Evolutionary conservation across 2,329 filamentous ascomycete species (phyloP), one percentile per base, ranked within the genome.

Genomic region (Trichophyton benhamiae): DNA sequence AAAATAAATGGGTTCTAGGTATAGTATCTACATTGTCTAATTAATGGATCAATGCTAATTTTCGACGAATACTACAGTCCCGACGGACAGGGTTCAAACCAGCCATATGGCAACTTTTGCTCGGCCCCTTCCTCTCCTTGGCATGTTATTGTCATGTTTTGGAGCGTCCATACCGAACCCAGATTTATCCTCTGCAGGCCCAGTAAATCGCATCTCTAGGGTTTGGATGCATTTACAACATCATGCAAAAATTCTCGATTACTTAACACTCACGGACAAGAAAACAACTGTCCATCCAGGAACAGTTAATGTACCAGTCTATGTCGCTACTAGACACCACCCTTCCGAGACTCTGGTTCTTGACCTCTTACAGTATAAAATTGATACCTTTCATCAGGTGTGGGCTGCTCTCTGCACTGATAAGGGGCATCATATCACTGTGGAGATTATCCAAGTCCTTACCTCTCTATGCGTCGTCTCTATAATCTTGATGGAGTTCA

Each of bases 1-100:
- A 91, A 67, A 82, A 85, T 38, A 86, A 82, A 68, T 99, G 92
- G 91, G 85, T 85, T 66, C 87, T 91, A 65, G 85, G 89, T 92
- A 78, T 71, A 72, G 60, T 27, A 30, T 20, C 57, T 38, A 27
- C 42, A 30, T 59, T 8, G 22, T 44, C 25, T 36, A 13, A 13
- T 3, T 22, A 15, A 27, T 49, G 15, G 44, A 42, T 22, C 33
- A 25, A 20, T 44, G 22, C 48, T 60, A 22, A 60, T 33, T 44
- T 20, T 13, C 2, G 30, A 7, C 25, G 15, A 20, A 25, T 52
- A 3, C 42, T 46, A 52, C 65, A 87, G 85, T 79, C 44, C 75
- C 73, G 64, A 74, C 77, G 17, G 89, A 95, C 68, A 77, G 82
- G 61, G 76, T 79, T 3, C 89, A 87, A 72, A 82, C 84, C n/a